Evolutionary conservation across 306 rosid genomes (phyloP), one percentile per base, ranked within the genome.

Genomic region (Castanopsis chinensis): DNA sequence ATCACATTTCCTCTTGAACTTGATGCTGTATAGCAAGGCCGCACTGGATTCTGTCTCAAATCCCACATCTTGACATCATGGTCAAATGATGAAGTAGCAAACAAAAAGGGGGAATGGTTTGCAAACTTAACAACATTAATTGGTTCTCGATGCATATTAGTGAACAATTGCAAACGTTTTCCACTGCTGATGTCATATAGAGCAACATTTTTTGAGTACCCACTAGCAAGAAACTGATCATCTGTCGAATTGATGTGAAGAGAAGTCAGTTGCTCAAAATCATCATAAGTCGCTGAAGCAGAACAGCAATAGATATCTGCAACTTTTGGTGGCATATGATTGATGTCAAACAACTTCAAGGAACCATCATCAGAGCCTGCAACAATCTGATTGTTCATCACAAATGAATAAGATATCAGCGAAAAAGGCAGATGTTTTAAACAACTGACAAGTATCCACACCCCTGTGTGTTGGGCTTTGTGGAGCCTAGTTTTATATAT

Each of bases 361-460:
- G 94, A 89, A 80, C 96, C 96, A 84, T 91, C 91, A 80, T 92
- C 97, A 3, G 97, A 92, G 82, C 97, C 97, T 49, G 97, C 96
- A 83, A 92, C 86, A 83, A 93, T 92, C 97, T 93, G 89, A 61
- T 70, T 9, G 72, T 19, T n/a, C 58, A 79, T 60, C 85, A 28
- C 72, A 71, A 83, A 80, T 43, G 52, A 33, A 67, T 32, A 33
- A 67, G 58, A 52, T 33, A 65, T 41, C 78, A 71, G 61, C n/a
- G 45, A 52, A 67, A 78, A 78, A 14, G 75, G 64, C 69, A 81
- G 37, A 73, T 63, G 57, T 58, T 81, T 78, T 23, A 77, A 83
- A 76, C 33, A 37, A 35, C 51, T 33, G 52, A 67, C 35, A 33
- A 32, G n/a, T 67, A 59, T 59, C 28, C 15, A 9, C 25, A 67